Evolutionary conservation across 768 basidiomycete species (phyloP).

Genomic region (Phlegmacium glaucopus): DNA sequence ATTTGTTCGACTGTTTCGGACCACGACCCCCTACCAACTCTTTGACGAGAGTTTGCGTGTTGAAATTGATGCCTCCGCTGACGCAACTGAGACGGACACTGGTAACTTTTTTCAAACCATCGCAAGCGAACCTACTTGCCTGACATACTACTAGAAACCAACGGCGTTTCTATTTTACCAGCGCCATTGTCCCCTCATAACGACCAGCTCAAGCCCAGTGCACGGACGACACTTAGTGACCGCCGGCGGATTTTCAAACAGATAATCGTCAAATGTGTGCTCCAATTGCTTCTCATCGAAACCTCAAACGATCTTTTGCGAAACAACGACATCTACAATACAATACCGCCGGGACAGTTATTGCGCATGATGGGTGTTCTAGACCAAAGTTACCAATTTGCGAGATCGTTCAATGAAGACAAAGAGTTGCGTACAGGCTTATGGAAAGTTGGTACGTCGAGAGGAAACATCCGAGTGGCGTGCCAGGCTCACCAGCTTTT

Average conservation of each 20-base stretch:
- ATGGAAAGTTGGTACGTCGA: slow-evolving; percentile 96
- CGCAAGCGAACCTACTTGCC: neutral
- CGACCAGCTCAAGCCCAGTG: slow-evolving; percentile 42
- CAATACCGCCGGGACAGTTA: slow-evolving; percentile 92
- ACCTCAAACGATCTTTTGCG: slow-evolving; percentile 94
- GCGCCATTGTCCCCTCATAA: slow-evolving; percentile 83
- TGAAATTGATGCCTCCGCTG: slow-evolving; percentile 66
- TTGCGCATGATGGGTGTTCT: slow-evolving; percentile 92
- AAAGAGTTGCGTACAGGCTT: slow-evolving; percentile 94
- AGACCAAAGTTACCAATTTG: slow-evolving; percentile 97
- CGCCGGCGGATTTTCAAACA: slow-evolving; percentile 92
- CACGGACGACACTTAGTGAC: slow-evolving; percentile 57
- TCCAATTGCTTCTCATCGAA: slow-evolving; percentile 94
- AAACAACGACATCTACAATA: slow-evolving; percentile 86
- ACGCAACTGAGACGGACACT: slow-evolving; percentile 45
- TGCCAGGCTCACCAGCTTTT: neutral
- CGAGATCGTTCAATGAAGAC: slow-evolving; percentile 95
- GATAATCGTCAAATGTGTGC: slow-evolving; percentile 99
- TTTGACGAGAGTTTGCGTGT: slow-evolving; percentile 91
- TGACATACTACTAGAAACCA: slow-evolving; percentile 43
- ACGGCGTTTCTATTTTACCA: slow-evolving; percentile 70
- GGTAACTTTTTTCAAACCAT: slow-evolving; percentile 19
- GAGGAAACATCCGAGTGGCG: neutral
- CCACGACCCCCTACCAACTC: slow-evolving; percentile 94
- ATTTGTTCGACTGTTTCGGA: slow-evolving; percentile 95